phyloP scores from a whole-genome alignment of 2,329 filamentous ascomycete genomes.

The Calonectria crousiana region DNA sequence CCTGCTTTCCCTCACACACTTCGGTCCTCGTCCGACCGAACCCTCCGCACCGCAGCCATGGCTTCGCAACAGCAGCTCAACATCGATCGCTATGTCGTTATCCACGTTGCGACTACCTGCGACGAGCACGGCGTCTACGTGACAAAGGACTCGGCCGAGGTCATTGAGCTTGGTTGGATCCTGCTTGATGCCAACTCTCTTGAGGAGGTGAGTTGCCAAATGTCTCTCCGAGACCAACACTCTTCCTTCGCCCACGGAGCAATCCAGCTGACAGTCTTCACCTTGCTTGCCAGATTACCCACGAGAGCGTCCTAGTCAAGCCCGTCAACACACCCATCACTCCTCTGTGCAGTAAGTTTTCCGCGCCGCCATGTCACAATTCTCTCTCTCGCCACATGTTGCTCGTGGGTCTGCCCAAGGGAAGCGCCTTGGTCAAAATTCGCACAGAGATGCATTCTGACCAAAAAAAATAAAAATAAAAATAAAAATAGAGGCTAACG shows the following conservation, averaged over 20 bases:
- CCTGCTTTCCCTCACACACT: conserved; percentile 29
- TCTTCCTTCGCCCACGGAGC: conserved; percentile 13
- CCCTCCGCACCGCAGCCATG: conserved; percentile 48
- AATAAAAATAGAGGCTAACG: conserved; percentile 36
- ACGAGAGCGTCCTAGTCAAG: conserved; percentile 96
- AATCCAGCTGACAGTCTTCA: conserved; percentile 25
- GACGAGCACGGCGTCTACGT: conserved; percentile 99
- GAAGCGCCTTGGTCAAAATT: conserved; percentile 26
- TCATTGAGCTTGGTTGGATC: conserved; percentile 99
- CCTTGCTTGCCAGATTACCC: conserved; percentile 76
- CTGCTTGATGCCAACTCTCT: conserved; percentile 90
- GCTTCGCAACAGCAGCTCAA: conserved; percentile 67
- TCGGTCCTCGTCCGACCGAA: conserved; percentile 40
- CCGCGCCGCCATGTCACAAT: conserved; percentile 34
- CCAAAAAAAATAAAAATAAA: too few species aligned
- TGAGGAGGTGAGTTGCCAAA: conserved; percentile 79
- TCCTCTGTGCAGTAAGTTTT: conserved; percentile 93
- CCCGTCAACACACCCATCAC: conserved; percentile 99
- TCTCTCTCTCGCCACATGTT: conserved; percentile 34
- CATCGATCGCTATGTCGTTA: conserved; percentile 96
- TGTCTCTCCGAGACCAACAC: conserved; percentile 22
- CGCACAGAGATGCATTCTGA: conserved; percentile 6
- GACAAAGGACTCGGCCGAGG: conserved; percentile 98
- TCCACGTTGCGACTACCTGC: conserved; percentile 98
- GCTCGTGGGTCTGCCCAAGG: conserved; percentile 34